Evolutionary conservation across 2,329 filamentous ascomycete genomes (phyloP).

Genomic region (Talaromyces marneffei): DNA sequence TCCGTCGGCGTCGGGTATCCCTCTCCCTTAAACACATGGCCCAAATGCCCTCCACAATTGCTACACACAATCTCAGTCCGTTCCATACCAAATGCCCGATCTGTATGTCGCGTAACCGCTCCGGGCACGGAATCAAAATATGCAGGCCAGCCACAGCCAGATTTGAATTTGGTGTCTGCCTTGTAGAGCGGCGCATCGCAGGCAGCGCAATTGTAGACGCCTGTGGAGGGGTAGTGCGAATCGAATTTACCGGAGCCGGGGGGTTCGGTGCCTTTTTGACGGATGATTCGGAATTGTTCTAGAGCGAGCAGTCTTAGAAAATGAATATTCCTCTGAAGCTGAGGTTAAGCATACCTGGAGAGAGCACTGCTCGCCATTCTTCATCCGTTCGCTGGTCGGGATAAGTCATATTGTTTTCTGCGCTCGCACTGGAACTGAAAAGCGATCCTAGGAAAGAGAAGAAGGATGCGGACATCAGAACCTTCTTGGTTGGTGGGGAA

Average conservation of each 20-base stretch:
- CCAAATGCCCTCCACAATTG: slow-evolving; percentile 88
- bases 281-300: slow-evolving; percentile 95
- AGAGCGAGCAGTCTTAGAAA: background rate
- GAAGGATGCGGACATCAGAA: slow-evolving; percentile 61
- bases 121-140: slow-evolving; percentile 95
- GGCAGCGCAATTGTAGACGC: slow-evolving; percentile 80
- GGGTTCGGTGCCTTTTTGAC: slow-evolving; percentile 84
- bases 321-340: background rate
- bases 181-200: slow-evolving; percentile 87
- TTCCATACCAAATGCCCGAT: slow-evolving; percentile 71
- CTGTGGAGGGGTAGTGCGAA: slow-evolving; percentile 70
- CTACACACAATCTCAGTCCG: slow-evolving; percentile 90
- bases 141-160: slow-evolving; percentile 93
- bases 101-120: slow-evolving; percentile 75
- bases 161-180: slow-evolving; percentile 91
- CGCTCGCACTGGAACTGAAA: slow-evolving; percentile 58
- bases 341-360: slow-evolving; percentile 48
- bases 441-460: slow-evolving; percentile 74
- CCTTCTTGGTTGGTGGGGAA: background rate
- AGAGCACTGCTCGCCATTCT: slow-evolving; percentile 86
- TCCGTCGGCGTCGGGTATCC: slow-evolving; percentile 79
- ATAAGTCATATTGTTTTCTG: slow-evolving; percentile 49
- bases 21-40: slow-evolving; percentile 89
- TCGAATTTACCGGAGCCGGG: slow-evolving; percentile 78
- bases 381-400: slow-evolving; percentile 74